Base-by-base conservation (phyloP, 23 red algal genomes). In the Gracilariopsis chorda region DNA sequence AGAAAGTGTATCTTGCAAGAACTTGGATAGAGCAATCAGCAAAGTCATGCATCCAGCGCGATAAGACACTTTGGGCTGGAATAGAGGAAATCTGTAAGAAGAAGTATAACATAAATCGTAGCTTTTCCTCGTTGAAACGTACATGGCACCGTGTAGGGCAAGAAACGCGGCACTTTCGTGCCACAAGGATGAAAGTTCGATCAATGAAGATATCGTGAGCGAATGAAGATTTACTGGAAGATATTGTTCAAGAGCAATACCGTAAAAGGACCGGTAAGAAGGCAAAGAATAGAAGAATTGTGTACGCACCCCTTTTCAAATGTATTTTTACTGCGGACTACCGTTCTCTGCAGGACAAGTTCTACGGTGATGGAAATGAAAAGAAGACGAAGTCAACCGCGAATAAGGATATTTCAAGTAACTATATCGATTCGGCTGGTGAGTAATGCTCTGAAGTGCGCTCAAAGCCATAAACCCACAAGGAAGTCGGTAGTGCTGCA, bases 101-200 rank as follows among this genome's bases (percentile, higher is more conserved):
- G n/a, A n/a, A n/a, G n/a, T n/a, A n/a, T n/a, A n/a, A n/a, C n/a
- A n/a, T n/a, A n/a, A n/a, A n/a, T n/a, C n/a, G n/a, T n/a, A n/a
- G n/a, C n/a, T n/a, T n/a, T n/a, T n/a, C n/a, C n/a, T n/a, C n/a
- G n/a, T n/a, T n/a, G n/a, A n/a, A n/a, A n/a, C n/a, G n/a, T n/a
- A n/a, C n/a, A n/a, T n/a, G n/a, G n/a, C n/a, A n/a, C n/a, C n/a
- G n/a, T n/a, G n/a, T 62, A 4, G 81, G 33, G 28, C 32, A 41
- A 1, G 81, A 86, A 37, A 59, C 60, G 13, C 55, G 45, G 30
- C 53, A 86, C 48, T 86, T 86, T 86, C 37, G 47, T 68, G 81
- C 81, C 51, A 59, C 56, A 14, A 65, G 63, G 16, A 65, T 13
- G 27, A 60, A 30, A 60, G 78, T 82, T 7, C 67, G 59, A 52